These are phyloP conservation scores for Clonostachys solani DNA, from an alignment of 2,329 filamentous ascomycete genomes.

Conservation along the genomic window DNA sequence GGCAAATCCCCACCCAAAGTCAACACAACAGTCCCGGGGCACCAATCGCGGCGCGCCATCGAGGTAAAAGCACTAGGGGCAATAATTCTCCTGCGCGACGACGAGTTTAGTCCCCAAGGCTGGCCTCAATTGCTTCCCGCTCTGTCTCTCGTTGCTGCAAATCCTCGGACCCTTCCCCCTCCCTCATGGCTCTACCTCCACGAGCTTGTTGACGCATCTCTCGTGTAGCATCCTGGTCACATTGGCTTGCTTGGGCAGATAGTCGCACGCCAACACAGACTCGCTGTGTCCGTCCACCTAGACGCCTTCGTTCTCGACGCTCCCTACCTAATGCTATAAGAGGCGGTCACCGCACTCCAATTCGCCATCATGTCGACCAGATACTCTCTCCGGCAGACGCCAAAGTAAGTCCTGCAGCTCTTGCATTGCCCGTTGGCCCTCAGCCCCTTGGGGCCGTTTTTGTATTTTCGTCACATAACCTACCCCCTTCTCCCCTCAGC, in stretches of 20 bases:
- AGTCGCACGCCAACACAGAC: background rate
- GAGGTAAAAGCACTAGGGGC: background rate
- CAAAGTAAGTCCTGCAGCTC: conserved; percentile 20
- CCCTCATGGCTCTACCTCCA: background rate
- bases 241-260: conserved; percentile 1
- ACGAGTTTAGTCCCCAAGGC: background rate
- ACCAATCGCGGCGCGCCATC: no score
- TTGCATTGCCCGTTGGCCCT: background rate
- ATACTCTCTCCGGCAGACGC: conserved; percentile 31
- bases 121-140: background rate
- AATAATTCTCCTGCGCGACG: background rate
- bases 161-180: conserved; percentile 4
- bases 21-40: background rate
- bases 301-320: background rate
- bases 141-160: background rate
- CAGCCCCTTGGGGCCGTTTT: no score
- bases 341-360: conserved; percentile 2
- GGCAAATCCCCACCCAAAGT: background rate
- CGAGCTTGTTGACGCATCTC: conserved; percentile 3
- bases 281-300: conserved; percentile 1
- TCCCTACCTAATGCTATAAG: background rate
- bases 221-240: conserved; percentile 9
- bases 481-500: conserved; percentile 1
- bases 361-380: conserved; percentile 24
- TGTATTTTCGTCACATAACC: background rate